Evolutionary conservation across 1,284 basidiomycete species (phyloP).

Genomic region (Malassezia sympodialis): DNA sequence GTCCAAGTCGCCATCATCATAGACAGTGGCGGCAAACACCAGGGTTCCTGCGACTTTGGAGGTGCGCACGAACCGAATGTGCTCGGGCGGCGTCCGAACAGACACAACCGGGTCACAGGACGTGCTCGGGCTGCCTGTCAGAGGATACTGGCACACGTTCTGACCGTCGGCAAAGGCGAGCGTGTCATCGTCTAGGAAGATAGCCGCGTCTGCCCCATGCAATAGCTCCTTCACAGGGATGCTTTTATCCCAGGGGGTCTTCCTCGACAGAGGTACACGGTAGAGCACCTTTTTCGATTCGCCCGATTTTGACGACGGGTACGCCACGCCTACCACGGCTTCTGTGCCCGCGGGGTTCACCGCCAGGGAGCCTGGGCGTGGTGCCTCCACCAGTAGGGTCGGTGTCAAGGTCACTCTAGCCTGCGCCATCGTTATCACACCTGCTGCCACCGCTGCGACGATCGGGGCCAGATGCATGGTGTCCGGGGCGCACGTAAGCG

Average conservation of each 20-base stretch:
- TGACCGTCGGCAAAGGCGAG: background rate
- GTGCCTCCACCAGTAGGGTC: conserved; percentile 11
- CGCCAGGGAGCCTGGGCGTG: conserved; percentile 4
- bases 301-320: background rate
- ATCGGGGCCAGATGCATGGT: background rate
- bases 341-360: conserved; percentile 3
- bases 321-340: conserved; percentile 6
- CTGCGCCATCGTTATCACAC: background rate
- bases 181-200: conserved; percentile 2
- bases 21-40: conserved; percentile 27
- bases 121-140: background rate
- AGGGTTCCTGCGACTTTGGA: conserved; percentile 5
- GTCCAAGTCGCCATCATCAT: conserved; percentile 24
- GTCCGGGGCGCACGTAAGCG: background rate
- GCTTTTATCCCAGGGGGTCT: background rate
- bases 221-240: background rate
- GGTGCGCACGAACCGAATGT: conserved; percentile 2
- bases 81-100: conserved; percentile 9
- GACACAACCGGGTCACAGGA: background rate
- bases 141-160: background rate
- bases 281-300: background rate
- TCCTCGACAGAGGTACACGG: background rate
- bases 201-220: background rate
- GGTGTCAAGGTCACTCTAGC: conserved; percentile 3
- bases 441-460: background rate